phyloP scores from a whole-genome alignment of 225 moss, liverwort and hornwort genomes.

The Pseudisothecium myosuroides region DNA sequence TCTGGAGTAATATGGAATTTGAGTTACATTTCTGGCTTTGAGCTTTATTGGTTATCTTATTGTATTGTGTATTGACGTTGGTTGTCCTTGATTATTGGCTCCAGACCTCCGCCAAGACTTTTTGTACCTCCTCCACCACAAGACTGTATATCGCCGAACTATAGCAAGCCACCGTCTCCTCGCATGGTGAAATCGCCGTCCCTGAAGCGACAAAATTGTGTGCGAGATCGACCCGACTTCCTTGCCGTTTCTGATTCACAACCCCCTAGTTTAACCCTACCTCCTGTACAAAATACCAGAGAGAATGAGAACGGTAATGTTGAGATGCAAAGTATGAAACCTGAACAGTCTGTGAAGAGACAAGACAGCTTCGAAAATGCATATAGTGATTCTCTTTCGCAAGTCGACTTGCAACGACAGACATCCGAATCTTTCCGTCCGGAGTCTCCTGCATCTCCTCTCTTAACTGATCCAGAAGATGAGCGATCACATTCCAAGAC shows the following conservation, averaged over 20 bases:
- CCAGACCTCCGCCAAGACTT: slow-evolving; percentile 43
- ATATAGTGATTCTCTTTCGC: slow-evolving; percentile 31
- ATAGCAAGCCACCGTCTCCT: slow-evolving; percentile 53
- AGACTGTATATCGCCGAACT: slow-evolving; percentile 48
- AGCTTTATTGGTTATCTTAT: not conserved
- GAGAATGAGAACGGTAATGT: slow-evolving; percentile 25
- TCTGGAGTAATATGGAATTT: not conserved
- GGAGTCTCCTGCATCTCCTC: slow-evolving; percentile 60
- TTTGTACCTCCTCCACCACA: slow-evolving; percentile 43
- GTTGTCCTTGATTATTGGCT: not conserved
- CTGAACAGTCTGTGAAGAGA: slow-evolving; percentile 26
- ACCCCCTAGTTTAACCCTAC: not conserved
- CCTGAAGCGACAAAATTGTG: slow-evolving; percentile 43
- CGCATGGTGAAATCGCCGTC: slow-evolving; percentile 59
- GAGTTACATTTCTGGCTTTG: not conserved
- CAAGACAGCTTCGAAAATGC: slow-evolving; percentile 48
- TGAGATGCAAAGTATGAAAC: slow-evolving; percentile 43
- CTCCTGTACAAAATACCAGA: slow-evolving; percentile 7
- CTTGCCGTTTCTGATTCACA: slow-evolving; percentile 21
- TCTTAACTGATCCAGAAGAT: slow-evolving; percentile 45
- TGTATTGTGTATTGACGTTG: not conserved
- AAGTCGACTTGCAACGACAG: slow-evolving; percentile 30
- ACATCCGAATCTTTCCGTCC: slow-evolving; percentile 35
- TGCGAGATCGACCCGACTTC: slow-evolving; percentile 41
- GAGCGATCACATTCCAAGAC: slow-evolving; percentile 64